Evolutionary conservation across 2,329 filamentous ascomycete genomes (phyloP).

Genomic region (Apiospora marii): DNA sequence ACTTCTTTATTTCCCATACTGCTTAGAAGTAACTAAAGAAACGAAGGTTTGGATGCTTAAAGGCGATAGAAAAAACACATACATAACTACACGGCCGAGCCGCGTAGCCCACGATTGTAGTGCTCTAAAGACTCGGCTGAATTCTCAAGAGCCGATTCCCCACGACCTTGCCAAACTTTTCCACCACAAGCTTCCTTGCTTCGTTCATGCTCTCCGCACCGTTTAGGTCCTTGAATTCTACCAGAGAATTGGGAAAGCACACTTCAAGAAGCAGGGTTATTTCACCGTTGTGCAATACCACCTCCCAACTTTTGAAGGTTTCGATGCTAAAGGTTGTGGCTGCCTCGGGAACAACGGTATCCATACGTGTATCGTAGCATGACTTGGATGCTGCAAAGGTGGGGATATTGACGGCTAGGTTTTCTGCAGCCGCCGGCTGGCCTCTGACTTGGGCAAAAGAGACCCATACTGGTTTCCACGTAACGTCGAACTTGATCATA

Average conservation of each 20-base stretch:
- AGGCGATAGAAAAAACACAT: too few relatives aligned
- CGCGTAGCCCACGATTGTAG: too few relatives aligned
- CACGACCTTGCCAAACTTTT: not conserved
- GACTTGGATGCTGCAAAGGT: not conserved
- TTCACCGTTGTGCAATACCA: not conserved
- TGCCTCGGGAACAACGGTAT: not conserved
- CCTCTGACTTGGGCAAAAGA: not conserved
- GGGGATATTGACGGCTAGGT: not conserved
- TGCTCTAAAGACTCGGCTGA: not conserved
- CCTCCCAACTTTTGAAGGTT: not conserved
- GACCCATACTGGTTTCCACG: not conserved
- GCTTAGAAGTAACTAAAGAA: too few relatives aligned
- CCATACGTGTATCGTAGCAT: too few relatives aligned
- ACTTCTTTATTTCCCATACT: too few relatives aligned
- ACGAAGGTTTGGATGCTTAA: too few relatives aligned
- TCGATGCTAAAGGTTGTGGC: not conserved
- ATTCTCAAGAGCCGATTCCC: not conserved
- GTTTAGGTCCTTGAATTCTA: not conserved
- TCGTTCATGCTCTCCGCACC: not conserved
- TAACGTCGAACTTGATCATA: not conserved
- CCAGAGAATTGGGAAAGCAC: not conserved
- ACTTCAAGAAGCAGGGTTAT: not conserved
- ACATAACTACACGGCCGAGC: too few relatives aligned
- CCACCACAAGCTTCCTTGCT: not conserved
- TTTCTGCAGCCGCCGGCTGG: not conserved